Base-by-base conservation (phyloP, 192 early-diverging fungal genomes). In the Obelidium mucronatum region DNA sequence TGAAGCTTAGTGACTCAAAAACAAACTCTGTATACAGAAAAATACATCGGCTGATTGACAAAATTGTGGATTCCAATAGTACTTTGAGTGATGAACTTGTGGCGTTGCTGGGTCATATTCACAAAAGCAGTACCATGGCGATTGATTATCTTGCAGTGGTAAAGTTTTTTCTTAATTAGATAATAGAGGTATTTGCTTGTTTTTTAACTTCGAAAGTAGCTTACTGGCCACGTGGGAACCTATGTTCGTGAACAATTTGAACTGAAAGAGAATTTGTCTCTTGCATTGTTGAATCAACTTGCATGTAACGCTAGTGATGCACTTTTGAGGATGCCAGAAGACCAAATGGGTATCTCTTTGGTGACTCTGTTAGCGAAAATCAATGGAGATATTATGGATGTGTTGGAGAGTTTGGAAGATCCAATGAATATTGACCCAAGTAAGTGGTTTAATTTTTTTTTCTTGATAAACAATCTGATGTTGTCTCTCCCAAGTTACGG, bases 341-440 rank as follows among this genome's bases (percentile, higher is more conserved):
- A 80, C 30, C 78, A 79, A 22, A 88, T 90, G 84, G 89, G 89
- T 80, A 85, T 89, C 62, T 89, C 86, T 2, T 85, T 86, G 61
- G 78, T 81, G 66, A 89, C 84, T 48, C 73, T 84, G 24, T 67
- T 91, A 30, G 82, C 82, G 33, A 82, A 77, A 6, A 67, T 88
- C 39, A 80, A 81, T 42, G 74, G 79, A 60, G 86, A 88, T 53
- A 61, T 91, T 8, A 54, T 75, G n/a, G 73, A 79, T 26, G 75
- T 86, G n/a, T 73, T 86, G 2, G 85, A 87, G 26, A 72, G 61
- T 64, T 69, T 85, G 4, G 74, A 83, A n/a, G 87, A 92, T 70
- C 78, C 85, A 3, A 82, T 86, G 24, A 85, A 86, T 73, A 64
- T 80, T 15, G 81, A 87, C 35, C 83, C 87, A 78, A 78, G 87